Evolutionary conservation across 768 basidiomycete species (phyloP), one percentile per base, ranked within the genome.

Genomic region (Megacollybia marginata): DNA sequence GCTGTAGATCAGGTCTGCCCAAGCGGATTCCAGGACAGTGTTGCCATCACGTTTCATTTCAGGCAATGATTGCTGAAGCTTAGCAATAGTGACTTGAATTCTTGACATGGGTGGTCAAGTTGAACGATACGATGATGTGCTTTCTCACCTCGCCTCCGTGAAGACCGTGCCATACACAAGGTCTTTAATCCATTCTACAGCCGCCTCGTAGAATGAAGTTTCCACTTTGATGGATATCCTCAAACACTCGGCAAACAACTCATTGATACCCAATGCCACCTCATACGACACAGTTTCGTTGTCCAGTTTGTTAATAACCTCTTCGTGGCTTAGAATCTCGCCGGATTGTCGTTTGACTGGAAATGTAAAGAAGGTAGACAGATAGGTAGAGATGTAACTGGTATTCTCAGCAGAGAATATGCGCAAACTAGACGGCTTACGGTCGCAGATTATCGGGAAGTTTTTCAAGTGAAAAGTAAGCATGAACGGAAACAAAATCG

Each of bases 261-360:
- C 72, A 15, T 74, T 71, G 53, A 82, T 61, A 12, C 91, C 91
- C 8, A 90, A 72, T 20, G 73, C 74, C 49, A 77, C 78, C 49
- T 87, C 85, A 61, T 97, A 96, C 2, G 80, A 81, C 20, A 98
- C 91, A 0, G 96, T 97, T 56, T 89, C 86, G 62, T 92, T 78
- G 59, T 96, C 92, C 2, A 99, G 80, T 53, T 80, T 79, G 65
- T 94, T 85, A 53, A 97, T 78, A 23, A 97, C 96, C 49, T 94
- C 82, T 66, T 98, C 96, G 54, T 93, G 89, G 9, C 76, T 71
- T 42, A 98, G 68, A 35, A 68, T 66, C 54, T 83, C 78, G 2
- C 94, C 95, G 48, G 75, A 75, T 36, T 78, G 70, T 32, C 84
- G 74, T 44, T 70, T 78, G 33, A 99, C 76, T 2, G 94, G 92